Evolutionary conservation across 805 yeast genomes (phyloP), one percentile per base, ranked within the genome.

Genomic region (Kodamaea jinghongensis): DNA sequence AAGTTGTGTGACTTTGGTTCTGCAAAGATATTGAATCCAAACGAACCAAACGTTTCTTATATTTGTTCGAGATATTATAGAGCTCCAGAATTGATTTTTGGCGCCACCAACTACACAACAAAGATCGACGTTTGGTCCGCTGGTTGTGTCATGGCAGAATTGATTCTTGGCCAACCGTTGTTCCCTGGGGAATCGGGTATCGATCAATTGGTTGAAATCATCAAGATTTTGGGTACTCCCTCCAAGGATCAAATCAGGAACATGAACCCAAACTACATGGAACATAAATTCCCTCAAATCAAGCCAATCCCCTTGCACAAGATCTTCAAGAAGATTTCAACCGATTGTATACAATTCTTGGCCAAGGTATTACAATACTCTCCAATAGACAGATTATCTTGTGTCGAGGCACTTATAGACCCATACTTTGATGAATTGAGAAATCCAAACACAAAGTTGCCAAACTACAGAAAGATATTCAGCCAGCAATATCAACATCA

Each of bases 151-250:
- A 89, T 93, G 87, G 98, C 98, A 4, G 99, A 93, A 66, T 70
- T 93, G 54, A 79, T 90, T 47, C 74, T 93, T 42, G 98, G 99
- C 12, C 97, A 89, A 60, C 99, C 99, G 10, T 70, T 93, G 49
- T 93, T 93, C 67, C 99, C 99, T 9, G 99, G 99, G 32, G 98
- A 93, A 60, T 82, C 90, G 44, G 98, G 99, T 28, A 91, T 93
- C 43, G 99, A 93, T 61, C 99, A 93, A 64, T 76, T 91, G 54
- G 98, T 91, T 13, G 99, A 91, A 63, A 91, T 91, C 52, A 91
- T 91, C 61, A 93, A 93, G 65, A 86, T 91, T 17, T 73, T 93
- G 57, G 99, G 99, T 11, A 91, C 99, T 1, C 99, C 99, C 6
- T 74, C 95, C 12, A 79, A 85, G 42, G 96, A 89, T 34, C 96